Percentiles rank a stretch among this genome's conserved stretches.
Evolutionary conservation across 208 protist genomes (phyloP).

Genomic region (Crithidia thermophila): DNA sequence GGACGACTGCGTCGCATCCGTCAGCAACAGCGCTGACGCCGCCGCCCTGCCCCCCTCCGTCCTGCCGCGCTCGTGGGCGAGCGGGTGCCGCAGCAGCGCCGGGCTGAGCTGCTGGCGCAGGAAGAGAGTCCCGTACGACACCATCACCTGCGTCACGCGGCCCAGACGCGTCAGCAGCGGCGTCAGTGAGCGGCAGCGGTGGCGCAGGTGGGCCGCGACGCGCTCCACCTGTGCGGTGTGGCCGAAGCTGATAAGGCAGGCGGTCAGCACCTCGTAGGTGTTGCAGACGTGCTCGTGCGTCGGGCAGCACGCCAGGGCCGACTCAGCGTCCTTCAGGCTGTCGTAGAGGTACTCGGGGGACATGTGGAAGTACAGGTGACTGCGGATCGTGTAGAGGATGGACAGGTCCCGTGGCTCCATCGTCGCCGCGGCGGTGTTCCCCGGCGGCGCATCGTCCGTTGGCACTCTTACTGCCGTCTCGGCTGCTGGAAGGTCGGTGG

Average conservation of each 20-base stretch:
- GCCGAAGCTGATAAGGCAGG: constrained; percentile 32
- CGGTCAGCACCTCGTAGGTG: constrained; percentile 32
- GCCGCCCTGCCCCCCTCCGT: not conserved
- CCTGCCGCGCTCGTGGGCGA: not conserved
- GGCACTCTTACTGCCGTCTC: too few species aligned
- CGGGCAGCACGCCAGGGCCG: constrained; percentile 22
- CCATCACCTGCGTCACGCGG: constrained; percentile 37
- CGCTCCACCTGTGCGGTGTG: constrained; percentile 27
- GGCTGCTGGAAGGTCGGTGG: too few species aligned
- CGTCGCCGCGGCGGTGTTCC: not conserved
- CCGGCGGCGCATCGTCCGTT: not conserved
- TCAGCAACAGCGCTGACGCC: not conserved
- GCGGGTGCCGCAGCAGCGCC: constrained; percentile 5
- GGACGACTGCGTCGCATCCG: not conserved
- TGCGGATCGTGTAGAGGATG: constrained; percentile 35
- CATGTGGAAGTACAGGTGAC: constrained; percentile 32
- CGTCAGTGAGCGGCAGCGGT: constrained; percentile 19
- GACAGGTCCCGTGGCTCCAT: constrained; percentile 26
- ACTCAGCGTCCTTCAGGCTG: constrained; percentile 30
- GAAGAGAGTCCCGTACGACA: constrained; percentile 30
- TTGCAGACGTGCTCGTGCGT: constrained; percentile 16
- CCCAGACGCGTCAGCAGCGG: constrained; percentile 26
- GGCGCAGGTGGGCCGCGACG: constrained; percentile 19
- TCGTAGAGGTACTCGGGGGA: constrained; percentile 17
- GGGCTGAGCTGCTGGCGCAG: constrained; percentile 24